Evolutionary conservation across 2,329 filamentous ascomycete species (phyloP).

Genomic region (Emergomyces orientalis): DNA sequence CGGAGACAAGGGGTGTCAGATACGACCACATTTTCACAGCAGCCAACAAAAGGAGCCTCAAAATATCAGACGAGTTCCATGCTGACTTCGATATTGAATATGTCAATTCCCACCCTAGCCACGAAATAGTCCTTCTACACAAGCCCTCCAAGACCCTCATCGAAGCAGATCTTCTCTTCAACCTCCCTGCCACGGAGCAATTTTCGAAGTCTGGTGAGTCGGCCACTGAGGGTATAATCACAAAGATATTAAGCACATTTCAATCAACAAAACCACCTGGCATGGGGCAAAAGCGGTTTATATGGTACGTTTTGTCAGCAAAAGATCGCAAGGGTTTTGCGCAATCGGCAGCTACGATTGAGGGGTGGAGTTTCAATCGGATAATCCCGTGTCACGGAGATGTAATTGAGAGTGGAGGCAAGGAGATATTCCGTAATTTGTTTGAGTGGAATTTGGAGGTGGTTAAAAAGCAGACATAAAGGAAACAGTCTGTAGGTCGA

Average conservation of each 20-base stretch:
- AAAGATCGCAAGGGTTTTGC: constrained; percentile 60
- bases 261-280: constrained; percentile 51
- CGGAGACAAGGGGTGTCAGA: constrained; percentile 46
- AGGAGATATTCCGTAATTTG: constrained; percentile 65
- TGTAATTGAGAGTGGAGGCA: constrained; percentile 64
- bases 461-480: neutral
- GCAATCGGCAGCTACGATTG: constrained; percentile 58
- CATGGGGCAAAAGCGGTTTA: constrained; percentile 67
- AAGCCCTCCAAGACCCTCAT: constrained; percentile 70
- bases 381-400: constrained; percentile 93
- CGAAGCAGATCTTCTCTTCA: constrained; percentile 86
- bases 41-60: constrained; percentile 42
- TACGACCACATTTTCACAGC: constrained; percentile 61
- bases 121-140: constrained; percentile 81
- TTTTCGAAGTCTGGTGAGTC: constrained; percentile 53
- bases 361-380: constrained; percentile 72
- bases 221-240: constrained; percentile 49
- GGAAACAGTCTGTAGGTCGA: neutral
- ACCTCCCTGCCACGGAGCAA: constrained; percentile 79
- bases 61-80: constrained; percentile 70
- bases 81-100: constrained; percentile 79
- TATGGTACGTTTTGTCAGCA: constrained; percentile 64
- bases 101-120: constrained; percentile 68
- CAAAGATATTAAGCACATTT: constrained; percentile 48
- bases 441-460: constrained; percentile 70